phyloP scores from a whole-genome alignment of 148 eudicot genomes.

The Fagopyrum esculentum region DNA sequence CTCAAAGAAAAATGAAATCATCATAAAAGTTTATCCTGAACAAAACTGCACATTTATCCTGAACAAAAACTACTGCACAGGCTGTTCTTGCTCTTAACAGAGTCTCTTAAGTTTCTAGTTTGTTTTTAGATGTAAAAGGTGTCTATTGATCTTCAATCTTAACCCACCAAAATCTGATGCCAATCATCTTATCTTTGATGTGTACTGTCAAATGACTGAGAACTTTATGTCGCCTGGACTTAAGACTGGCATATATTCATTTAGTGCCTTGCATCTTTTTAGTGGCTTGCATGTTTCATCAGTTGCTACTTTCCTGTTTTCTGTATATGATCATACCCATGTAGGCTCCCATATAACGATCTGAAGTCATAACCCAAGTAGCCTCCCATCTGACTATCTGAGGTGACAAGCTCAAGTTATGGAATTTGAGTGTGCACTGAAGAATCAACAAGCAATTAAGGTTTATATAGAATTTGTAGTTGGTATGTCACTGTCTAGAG shows the following conservation, averaged over 20 bases:
- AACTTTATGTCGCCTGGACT: neutral
- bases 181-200: neutral
- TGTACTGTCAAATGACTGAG: neutral
- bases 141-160: neutral
- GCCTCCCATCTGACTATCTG: slow-evolving; percentile 7
- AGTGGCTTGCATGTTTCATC: neutral
- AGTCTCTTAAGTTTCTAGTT: neutral
- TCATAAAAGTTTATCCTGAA: neutral
- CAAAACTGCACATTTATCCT: neutral
- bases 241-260: neutral
- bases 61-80: neutral
- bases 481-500: neutral
- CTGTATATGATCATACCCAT: too few species aligned
- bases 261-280: neutral
- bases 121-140: neutral
- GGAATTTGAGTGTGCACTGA: neutral
- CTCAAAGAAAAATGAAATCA: neutral
- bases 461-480: neutral
- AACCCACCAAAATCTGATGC: neutral
- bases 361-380: neutral
- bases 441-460: neutral
- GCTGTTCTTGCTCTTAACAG: neutral
- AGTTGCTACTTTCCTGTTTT: neutral
- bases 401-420: neutral
- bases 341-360: too few species aligned